Evolutionary conservation across 2,329 filamentous ascomycete genomes (phyloP).

Genomic region (Pseudogymnoascus sp.): DNA sequence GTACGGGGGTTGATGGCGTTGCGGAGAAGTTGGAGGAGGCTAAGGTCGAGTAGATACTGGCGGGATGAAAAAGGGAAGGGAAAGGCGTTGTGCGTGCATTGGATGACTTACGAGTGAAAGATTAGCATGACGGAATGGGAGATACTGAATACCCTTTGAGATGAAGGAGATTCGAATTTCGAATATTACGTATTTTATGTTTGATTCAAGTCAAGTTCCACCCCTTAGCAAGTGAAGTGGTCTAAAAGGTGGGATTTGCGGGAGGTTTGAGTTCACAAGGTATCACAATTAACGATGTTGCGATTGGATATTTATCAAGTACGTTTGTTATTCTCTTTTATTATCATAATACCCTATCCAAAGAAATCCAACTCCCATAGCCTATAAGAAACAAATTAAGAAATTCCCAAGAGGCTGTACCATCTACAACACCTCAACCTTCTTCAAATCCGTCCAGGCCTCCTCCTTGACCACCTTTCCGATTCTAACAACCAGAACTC

Average conservation of each 20-base stretch:
- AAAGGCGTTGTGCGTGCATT: slow-evolving; percentile 2
- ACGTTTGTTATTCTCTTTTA: background rate
- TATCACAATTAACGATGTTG: background rate
- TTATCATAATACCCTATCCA: background rate
- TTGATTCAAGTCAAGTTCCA: background rate
- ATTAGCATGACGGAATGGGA: background rate
- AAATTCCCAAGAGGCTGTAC: background rate
- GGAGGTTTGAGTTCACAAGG: background rate
- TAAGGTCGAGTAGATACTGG: background rate
- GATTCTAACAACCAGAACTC: slow-evolving; percentile 66
- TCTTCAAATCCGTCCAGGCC: slow-evolving; percentile 55
- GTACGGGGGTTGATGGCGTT: background rate
- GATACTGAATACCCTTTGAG: background rate
- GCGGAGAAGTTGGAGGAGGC: background rate
- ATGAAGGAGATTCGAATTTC: background rate
- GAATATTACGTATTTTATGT: background rate
- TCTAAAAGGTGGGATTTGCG: background rate
- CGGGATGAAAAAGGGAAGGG: background rate
- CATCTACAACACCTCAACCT: slow-evolving; percentile 44
- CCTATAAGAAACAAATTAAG: background rate
- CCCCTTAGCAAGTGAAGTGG: too few species aligned
- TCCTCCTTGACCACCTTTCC: slow-evolving; percentile 53
- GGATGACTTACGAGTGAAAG: background rate
- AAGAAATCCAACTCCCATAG: background rate
- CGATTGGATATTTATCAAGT: background rate